These are phyloP conservation scores for Articulospora tetracladia DNA, from an alignment of 495 filamentous ascomycete genomes.

Conservation along the genomic window DNA sequence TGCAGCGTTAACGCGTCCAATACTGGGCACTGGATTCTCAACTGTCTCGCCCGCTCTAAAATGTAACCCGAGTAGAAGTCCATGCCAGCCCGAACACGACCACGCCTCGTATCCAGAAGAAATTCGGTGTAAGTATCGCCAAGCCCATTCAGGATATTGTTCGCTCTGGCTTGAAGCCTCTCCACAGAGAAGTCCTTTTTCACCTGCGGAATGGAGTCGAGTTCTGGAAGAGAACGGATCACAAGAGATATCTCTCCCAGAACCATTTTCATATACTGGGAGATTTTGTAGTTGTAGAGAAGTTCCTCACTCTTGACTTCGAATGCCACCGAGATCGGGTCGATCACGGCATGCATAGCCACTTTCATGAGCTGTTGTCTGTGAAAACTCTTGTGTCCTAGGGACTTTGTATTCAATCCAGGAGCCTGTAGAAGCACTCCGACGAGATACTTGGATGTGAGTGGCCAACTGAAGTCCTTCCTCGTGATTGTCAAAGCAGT, in stretches of 20 bases:
- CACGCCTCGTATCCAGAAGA: conserved; percentile 21
- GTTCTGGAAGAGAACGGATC: conserved; percentile 47
- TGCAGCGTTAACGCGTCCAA: conserved; percentile 14
- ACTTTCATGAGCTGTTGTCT: conserved; percentile 64
- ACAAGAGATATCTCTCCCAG: conserved; percentile 44
- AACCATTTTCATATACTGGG: conserved; percentile 63
- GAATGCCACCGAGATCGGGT: conserved; percentile 71
- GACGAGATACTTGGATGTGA: conserved; percentile 22
- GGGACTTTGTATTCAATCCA: conserved; percentile 25
- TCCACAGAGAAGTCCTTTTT: conserved; percentile 6
- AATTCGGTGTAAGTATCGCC: conserved; percentile 16
- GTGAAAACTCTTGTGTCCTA: conserved; percentile 27
- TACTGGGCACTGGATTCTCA: conserved; percentile 19
- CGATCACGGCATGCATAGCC: conserved; percentile 68
- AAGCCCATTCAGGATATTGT: background rate
- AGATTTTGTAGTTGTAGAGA: conserved; percentile 55
- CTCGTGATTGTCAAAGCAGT: background rate
- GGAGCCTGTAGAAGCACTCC: conserved; percentile 24
- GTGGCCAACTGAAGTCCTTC: conserved; percentile 19
- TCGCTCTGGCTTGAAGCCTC: conserved; percentile 8
- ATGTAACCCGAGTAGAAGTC: conserved; percentile 30
- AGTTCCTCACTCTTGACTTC: conserved; percentile 70
- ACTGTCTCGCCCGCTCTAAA: conserved; percentile 11
- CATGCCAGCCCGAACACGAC: conserved; percentile 23
- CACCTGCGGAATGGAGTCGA: conserved; percentile 33